Percentiles rank a stretch among this genome's conserved stretches.
These are phyloP conservation scores for Carex parvula DNA, from an alignment of 176 grass and related monocot genomes.

Conservation along the genomic window DNA sequence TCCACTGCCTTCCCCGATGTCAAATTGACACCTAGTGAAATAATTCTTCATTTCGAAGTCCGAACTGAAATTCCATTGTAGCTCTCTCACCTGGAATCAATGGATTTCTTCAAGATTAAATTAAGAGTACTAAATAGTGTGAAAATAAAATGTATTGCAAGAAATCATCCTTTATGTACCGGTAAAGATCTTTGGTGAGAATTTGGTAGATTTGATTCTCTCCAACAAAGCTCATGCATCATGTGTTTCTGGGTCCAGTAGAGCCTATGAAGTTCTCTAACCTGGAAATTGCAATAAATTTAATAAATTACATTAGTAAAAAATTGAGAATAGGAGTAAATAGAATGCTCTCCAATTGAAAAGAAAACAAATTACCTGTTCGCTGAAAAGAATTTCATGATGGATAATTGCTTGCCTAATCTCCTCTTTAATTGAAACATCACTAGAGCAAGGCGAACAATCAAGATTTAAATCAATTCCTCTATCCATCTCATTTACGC, in stretches of 20 bases:
- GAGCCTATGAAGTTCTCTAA: constrained; percentile 26
- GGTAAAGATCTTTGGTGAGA: constrained; percentile 8
- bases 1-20: constrained; percentile 16
- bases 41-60: constrained; percentile 3
- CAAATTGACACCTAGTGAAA: neutral
- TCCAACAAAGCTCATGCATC: constrained; percentile 17
- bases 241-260: constrained; percentile 29
- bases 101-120: neutral
- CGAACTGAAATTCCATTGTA: constrained; percentile 27
- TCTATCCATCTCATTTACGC: constrained; percentile 20
- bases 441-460: constrained; percentile 19
- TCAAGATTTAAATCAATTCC: constrained; percentile 28
- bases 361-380: constrained; percentile 19
- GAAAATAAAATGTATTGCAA: neutral
- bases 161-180: neutral
- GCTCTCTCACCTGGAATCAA: neutral
- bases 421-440: constrained; percentile 18
- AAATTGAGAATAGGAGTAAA: neutral
- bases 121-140: neutral
- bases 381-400: constrained; percentile 25
- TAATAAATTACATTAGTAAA: neutral
- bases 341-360: neutral
- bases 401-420: constrained; percentile 20
- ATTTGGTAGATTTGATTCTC: constrained; percentile 14
- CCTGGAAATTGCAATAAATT: neutral